These are phyloP conservation scores for Chaetomiaceae sp. DNA, from an alignment of 2,329 filamentous ascomycete species.

Conservation along the genomic window DNA sequence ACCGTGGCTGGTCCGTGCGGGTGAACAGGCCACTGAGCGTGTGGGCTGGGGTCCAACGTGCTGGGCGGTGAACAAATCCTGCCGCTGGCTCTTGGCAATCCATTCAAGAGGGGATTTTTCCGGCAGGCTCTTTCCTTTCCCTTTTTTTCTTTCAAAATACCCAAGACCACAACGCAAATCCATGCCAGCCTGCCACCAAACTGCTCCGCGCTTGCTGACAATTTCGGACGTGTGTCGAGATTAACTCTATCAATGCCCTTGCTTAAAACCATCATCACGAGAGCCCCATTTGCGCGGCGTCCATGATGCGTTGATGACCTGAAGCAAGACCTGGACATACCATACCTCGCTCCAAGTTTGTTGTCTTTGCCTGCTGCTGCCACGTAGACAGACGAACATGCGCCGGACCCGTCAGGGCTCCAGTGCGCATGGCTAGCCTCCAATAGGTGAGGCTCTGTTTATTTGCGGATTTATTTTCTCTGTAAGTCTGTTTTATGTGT, in stretches of 20 bases:
- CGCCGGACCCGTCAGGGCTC: background rate
- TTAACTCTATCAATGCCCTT: conserved; percentile 47
- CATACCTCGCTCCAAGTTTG: conserved; percentile 7
- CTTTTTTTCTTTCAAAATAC: conserved; percentile 22
- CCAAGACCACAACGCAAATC: conserved; percentile 33
- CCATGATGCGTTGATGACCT: conserved; percentile 67
- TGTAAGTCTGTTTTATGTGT: conserved; percentile 16
- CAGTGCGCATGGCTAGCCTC: background rate
- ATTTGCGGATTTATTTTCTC: background rate
- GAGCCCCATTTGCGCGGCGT: conserved; percentile 56
- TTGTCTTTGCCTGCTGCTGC: conserved; percentile 9
- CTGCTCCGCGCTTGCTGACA: conserved; percentile 42
- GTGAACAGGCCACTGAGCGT: conserved; percentile 10
- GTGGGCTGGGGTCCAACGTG: conserved; percentile 18
- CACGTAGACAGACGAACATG: conserved; percentile 12
- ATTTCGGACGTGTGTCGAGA: conserved; percentile 56
- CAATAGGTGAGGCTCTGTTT: background rate
- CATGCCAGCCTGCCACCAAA: conserved; percentile 36
- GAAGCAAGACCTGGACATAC: conserved; percentile 55
- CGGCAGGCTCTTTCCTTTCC: conserved; percentile 9
- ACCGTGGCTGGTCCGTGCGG: conserved; percentile 14
- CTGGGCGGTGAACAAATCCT: conserved; percentile 24
- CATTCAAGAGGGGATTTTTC: conserved; percentile 18
- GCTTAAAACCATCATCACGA: conserved; percentile 66
- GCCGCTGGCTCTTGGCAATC: conserved; percentile 2